Percentiles rank a stretch among this genome's conserved stretches.
Evolutionary conservation across 495 filamentous ascomycete genomes (phyloP).

Genomic region (Lasiosphaeriaceae sp.): DNA sequence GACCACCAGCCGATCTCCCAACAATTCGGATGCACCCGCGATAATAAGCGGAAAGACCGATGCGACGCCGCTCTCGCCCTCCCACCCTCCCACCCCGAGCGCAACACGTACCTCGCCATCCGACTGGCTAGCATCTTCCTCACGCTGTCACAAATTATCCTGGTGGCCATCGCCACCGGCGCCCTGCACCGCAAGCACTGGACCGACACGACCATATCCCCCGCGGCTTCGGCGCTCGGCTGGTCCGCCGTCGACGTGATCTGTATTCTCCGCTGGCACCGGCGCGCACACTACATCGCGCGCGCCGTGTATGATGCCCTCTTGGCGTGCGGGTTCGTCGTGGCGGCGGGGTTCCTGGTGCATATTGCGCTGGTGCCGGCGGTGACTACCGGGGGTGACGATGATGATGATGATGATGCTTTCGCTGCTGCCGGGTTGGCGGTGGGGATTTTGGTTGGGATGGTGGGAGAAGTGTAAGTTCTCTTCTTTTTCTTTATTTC

Average conservation of each 20-base stretch:
- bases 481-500: neutral
- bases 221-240: conserved; percentile 5
- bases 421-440: neutral
- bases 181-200: conserved; percentile 1
- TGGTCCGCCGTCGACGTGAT: conserved; percentile 2
- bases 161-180: neutral
- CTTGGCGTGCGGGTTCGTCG: neutral
- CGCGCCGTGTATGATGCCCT: conserved; percentile 7
- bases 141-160: neutral
- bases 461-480: conserved; percentile 7
- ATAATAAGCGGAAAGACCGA: neutral
- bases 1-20: neutral
- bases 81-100: neutral
- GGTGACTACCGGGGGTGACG: neutral
- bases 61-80: neutral
- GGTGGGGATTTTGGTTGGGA: neutral
- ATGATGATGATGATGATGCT: too few relatives aligned
- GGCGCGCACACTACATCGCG: neutral
- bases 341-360: conserved; percentile 7
- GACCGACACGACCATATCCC: conserved; percentile 6
- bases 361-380: neutral
- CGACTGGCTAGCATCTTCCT: conserved; percentile 1
- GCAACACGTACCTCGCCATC: neutral
- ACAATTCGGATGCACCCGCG: neutral
- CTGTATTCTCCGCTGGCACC: neutral